A percentile compares a stretch with the other conserved stretches of the same genome.
Conservation (phyloP, 73 alveolate species). For the Paraurostyla sp. region DNA sequence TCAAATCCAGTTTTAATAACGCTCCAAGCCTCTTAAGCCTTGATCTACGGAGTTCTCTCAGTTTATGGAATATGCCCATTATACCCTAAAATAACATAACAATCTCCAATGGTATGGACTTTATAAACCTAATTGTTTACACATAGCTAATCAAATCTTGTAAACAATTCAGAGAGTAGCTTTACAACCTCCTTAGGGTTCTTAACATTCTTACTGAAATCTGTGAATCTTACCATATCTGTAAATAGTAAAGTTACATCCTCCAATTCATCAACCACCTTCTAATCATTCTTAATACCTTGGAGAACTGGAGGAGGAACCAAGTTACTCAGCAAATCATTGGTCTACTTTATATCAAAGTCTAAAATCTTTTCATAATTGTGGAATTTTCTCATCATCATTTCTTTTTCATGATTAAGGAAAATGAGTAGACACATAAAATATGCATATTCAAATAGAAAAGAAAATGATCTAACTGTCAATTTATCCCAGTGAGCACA, state of each 20-base stretch:
- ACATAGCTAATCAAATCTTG: constrained; percentile 95
- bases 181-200: constrained; percentile 96
- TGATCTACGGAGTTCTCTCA: constrained; percentile 83
- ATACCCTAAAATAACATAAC: constrained; percentile 97
- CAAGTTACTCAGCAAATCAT: constrained; percentile 63
- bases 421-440: not conserved
- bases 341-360: constrained; percentile 60
- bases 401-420: not conserved
- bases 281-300: constrained; percentile 69
- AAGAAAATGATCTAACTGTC: constrained; percentile 37
- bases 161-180: constrained; percentile 92
- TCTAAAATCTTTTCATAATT: constrained; percentile 7
- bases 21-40: constrained; percentile 92
- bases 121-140: constrained; percentile 91
- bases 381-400: constrained; percentile 9
- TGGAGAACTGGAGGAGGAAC: constrained; percentile 74
- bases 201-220: constrained; percentile 72
- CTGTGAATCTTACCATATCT: constrained; percentile 94
- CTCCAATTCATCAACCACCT: constrained; percentile 88
- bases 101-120: constrained; percentile 98
- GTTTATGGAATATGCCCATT: constrained; percentile 90
- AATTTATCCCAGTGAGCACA: not conserved
- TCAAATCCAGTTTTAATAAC: constrained; percentile 95
- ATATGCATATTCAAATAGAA: not conserved
- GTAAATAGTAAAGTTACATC: constrained; percentile 96